A percentile compares a stretch with the other conserved stretches of the same genome.
These are phyloP conservation scores for Citropsis articulata DNA, from an alignment of 345 rosid genomes.

Conservation along the genomic window DNA sequence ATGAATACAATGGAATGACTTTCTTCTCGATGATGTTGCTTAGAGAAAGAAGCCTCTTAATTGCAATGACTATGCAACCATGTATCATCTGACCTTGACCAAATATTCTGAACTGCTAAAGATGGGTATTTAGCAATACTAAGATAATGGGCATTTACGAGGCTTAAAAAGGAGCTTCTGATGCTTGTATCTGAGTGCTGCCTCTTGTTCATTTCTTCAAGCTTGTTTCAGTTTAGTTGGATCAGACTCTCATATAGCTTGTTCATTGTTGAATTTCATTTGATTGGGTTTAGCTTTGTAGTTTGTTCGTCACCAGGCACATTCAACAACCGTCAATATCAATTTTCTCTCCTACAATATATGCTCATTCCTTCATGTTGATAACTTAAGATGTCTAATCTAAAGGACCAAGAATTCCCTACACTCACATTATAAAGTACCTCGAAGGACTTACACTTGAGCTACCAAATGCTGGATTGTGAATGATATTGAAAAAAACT, in stretches of 20 bases:
- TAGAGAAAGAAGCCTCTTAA: neutral
- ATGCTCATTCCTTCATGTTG: neutral
- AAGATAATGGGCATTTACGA: neutral
- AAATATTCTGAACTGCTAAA: neutral
- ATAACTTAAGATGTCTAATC: neutral
- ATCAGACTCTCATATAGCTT: neutral
- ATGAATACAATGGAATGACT: neutral
- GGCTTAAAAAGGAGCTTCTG: neutral
- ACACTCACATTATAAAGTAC: neutral
- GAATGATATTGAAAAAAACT: neutral
- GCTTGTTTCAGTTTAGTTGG: neutral
- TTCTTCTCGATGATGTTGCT: neutral
- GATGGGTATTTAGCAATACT: neutral
- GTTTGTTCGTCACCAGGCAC: neutral
- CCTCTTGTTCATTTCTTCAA: neutral
- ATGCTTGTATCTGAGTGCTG: neutral
- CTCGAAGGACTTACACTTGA: neutral
- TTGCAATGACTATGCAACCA: neutral
- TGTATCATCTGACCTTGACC: neutral
- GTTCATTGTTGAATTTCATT: neutral
- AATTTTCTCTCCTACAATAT: neutral
- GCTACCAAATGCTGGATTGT: slow-evolving; percentile 5
- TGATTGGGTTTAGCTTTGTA: neutral
- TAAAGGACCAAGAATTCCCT: neutral
- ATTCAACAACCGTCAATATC: neutral